These are phyloP conservation scores for Curvularia sp. DNA, from an alignment of 2,329 filamentous ascomycete species.

Conservation along the genomic window DNA sequence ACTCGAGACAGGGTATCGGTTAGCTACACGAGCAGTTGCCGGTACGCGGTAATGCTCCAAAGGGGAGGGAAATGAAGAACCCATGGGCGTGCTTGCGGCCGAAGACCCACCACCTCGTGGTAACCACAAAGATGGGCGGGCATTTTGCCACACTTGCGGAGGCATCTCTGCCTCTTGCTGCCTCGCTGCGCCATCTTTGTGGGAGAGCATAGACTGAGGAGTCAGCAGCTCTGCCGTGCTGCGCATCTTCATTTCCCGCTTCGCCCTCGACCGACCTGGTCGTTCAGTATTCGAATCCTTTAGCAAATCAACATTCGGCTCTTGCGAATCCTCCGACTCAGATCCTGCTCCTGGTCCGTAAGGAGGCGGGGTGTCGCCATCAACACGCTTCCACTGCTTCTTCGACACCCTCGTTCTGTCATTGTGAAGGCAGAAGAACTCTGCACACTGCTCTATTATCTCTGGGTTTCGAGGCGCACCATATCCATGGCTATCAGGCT, in stretches of 20 bases:
- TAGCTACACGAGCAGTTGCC: neutral
- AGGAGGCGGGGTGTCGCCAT: slow-evolving; percentile 5
- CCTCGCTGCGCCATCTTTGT: neutral
- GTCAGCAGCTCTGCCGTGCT: neutral
- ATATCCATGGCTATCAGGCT: neutral
- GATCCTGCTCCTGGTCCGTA: neutral
- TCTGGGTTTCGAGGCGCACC: slow-evolving; percentile 15
- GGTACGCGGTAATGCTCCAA: neutral
- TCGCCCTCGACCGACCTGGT: neutral
- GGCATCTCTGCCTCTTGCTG: slow-evolving; percentile 20
- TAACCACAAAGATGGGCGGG: slow-evolving; percentile 21
- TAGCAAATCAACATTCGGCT: neutral
- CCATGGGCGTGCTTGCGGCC: slow-evolving; percentile 25
- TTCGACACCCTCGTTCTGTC: slow-evolving; percentile 12
- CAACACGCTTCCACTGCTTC: slow-evolving; percentile 20
- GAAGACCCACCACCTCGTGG: neutral
- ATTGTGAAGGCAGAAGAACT: slow-evolving; percentile 19
- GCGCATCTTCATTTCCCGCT: slow-evolving; percentile 4
- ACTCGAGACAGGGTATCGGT: no score
- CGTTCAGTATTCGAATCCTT: neutral
- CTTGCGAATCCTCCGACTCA: neutral
- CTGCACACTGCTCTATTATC: slow-evolving; percentile 25
- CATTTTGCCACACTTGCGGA: slow-evolving; percentile 21
- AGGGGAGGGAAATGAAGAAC: slow-evolving; percentile 3
- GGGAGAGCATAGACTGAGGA: neutral